Percentiles rank a stretch among this genome's conserved stretches.
phyloP scores from a whole-genome alignment of 768 basidiomycete species.

The Glaciozyma martinii region DNA sequence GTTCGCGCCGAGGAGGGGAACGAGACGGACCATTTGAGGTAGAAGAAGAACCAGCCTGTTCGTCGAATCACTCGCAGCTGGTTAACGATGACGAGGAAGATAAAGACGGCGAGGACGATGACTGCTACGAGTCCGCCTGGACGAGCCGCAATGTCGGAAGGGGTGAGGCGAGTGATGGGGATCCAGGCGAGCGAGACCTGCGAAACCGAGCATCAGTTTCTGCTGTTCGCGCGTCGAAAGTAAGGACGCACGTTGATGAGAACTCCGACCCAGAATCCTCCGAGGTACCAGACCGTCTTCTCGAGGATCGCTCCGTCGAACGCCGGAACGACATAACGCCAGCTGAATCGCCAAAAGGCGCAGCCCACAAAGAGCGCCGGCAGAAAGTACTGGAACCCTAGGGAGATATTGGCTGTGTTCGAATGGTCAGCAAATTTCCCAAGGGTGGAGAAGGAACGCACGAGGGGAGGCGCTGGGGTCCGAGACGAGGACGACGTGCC shows the following conservation, averaged over 20 bases:
- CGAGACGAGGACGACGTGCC: constrained; percentile 73
- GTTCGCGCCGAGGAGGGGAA: no score
- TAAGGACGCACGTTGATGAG: constrained; percentile 57
- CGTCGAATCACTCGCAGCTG: constrained; percentile 74
- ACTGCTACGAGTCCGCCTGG: constrained; percentile 48
- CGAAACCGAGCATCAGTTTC: constrained; percentile 31
- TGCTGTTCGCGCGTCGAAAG: constrained; percentile 35
- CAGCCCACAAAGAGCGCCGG: constrained; percentile 69
- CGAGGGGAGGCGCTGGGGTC: constrained; percentile 44
- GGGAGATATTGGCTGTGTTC: constrained; percentile 57
- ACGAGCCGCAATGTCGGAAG: constrained; percentile 56
- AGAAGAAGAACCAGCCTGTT: constrained; percentile 72
- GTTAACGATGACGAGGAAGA: constrained; percentile 51
- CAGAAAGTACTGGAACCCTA: constrained; percentile 67
- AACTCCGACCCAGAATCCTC: constrained; percentile 68
- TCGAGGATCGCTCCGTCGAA: constrained; percentile 64
- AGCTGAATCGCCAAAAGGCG: constrained; percentile 65
- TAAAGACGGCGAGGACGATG: constrained; percentile 54
- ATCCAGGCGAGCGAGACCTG: constrained; percentile 41
- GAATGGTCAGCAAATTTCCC: neutral
- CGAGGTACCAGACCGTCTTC: constrained; percentile 61
- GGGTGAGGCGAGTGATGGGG: constrained; percentile 66
- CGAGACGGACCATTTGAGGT: constrained; percentile 57
- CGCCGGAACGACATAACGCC: constrained; percentile 62
- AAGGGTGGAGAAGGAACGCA: neutral